A percentile compares a stretch with the other conserved stretches of the same genome.
Evolutionary conservation across 208 protist species (phyloP).

Genomic region (Crithidia fasciculata): DNA sequence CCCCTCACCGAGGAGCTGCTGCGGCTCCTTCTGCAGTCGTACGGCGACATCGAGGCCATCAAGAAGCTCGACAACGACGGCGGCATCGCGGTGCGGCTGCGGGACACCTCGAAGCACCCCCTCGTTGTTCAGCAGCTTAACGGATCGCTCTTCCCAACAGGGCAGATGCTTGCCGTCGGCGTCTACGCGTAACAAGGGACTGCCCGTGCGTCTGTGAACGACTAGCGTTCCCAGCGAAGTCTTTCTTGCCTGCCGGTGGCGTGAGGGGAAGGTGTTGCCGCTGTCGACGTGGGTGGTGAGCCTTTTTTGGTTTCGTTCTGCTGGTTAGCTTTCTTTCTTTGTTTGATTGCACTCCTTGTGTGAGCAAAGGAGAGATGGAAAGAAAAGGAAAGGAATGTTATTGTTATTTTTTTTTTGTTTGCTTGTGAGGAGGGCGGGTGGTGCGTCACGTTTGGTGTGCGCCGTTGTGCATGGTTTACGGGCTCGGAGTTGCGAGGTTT

Average conservation of each 20-base stretch:
- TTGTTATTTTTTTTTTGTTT: slow-evolving; percentile 1
- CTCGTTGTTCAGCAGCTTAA: slow-evolving; percentile 81
- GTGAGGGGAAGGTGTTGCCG: no score
- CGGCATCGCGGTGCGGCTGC: slow-evolving; percentile 67
- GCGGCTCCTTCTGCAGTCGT: slow-evolving; percentile 66
- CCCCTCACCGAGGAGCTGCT: slow-evolving; percentile 65
- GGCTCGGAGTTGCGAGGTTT: no score
- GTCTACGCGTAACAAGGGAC: slow-evolving; percentile 58
- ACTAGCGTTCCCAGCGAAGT: background rate
- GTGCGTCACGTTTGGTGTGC: no score
- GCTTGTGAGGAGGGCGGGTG: no score
- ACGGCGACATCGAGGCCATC: slow-evolving; percentile 62
- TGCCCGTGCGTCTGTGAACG: background rate
- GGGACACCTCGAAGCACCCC: slow-evolving; percentile 50
- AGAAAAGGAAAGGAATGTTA: no score
- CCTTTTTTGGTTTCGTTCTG: background rate
- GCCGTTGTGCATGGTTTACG: no score
- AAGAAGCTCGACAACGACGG: slow-evolving; percentile 49
- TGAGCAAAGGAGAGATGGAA: background rate
- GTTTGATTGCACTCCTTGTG: background rate
- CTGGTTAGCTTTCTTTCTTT: background rate
- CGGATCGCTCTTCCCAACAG: slow-evolving; percentile 74
- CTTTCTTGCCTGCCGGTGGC: no score
- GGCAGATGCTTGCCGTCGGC: slow-evolving; percentile 66
- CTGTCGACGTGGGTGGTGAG: no score